Evolutionary conservation across 2,329 filamentous ascomycete species (phyloP), one percentile per base, ranked within the genome.

Genomic region (Pseudogymnoascus sp.): DNA sequence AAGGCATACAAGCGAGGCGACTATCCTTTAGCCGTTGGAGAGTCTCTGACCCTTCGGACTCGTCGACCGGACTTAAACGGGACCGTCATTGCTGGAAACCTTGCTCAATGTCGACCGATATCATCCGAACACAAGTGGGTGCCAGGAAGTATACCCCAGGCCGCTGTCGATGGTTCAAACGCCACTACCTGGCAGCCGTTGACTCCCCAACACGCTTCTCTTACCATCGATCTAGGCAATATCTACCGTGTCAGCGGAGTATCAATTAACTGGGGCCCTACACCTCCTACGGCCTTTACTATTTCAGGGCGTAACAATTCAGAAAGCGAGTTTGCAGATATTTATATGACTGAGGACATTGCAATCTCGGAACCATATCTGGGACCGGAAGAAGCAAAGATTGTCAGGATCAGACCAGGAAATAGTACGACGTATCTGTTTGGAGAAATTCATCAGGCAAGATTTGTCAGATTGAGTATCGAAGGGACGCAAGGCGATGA

Each of bases 171-270:
- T 68, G 86, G 86, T 59, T 83, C 84, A 5, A 76, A 81, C 3
- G 83, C 80, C 33, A 89, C 86, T 0, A 83, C 82, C 67, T 89
- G 86, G 86, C 85, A 88, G 68, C 84, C 86, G 0, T 70, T 73
- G 10, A 77, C 80, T 0, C 80, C 80, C 59, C 74, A 74, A 1
- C 76, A 78, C 10, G 77, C 80, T 53, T 80, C 80, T 4, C 69
- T 88, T 21, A 86, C 82, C 0, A 79, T 89, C 53, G 31, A 33
- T 33, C 5, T 33, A 3, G 31, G 31, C 76, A 81, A 86, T 81
- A 83, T n/a, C 50, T 63, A 10, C 61, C 63, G 44, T 62, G 24
- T 59, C 61, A 16, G 56, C 56, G 64, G 24, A 26, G 13, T 21
- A 59, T 62, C 29, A 40, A 64, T 11, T 56, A 65, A 6, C n/a